These are phyloP conservation scores for Acer saccharum DNA, from an alignment of 345 rosid genomes.

Conservation along the genomic window DNA sequence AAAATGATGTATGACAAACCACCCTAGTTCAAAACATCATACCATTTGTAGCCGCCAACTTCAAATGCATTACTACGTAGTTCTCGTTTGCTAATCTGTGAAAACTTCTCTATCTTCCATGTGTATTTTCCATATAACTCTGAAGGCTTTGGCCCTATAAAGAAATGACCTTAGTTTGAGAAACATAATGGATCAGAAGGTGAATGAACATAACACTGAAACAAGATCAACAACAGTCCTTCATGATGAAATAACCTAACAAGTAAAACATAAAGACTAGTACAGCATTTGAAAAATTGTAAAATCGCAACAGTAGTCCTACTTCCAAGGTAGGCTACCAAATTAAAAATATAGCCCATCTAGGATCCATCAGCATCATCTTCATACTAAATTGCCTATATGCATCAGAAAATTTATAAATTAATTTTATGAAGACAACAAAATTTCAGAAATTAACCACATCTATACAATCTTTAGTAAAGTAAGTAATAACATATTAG, in stretches of 20 bases:
- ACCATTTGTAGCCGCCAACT: constrained; percentile 95
- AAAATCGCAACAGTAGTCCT: background rate
- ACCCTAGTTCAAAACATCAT: constrained; percentile 31
- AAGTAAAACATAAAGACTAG: background rate
- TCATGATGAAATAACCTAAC: background rate
- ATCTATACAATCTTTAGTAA: background rate
- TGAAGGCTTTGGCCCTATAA: constrained; percentile 73
- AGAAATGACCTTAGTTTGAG: constrained; percentile 24
- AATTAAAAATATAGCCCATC: constrained; percentile 3
- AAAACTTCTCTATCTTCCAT: constrained; percentile 93
- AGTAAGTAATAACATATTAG: background rate
- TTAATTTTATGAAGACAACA: background rate
- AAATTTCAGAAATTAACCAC: background rate
- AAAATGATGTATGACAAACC: constrained; percentile 5
- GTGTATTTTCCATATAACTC: constrained; percentile 73
- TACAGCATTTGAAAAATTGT: background rate
- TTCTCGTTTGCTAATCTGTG: constrained; percentile 79
- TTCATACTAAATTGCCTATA: background rate
- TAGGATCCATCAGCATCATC: constrained; percentile 6
- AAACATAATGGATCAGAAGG: background rate
- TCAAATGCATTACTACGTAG: constrained; percentile 78
- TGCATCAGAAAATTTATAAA: background rate
- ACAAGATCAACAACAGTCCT: background rate
- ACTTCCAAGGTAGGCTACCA: background rate
- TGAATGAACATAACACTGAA: background rate